A percentile compares a stretch with the other conserved stretches of the same genome.
These are phyloP conservation scores for Collybiopsis luxurians DNA, from an alignment of 768 basidiomycete species.

Conservation along the genomic window DNA sequence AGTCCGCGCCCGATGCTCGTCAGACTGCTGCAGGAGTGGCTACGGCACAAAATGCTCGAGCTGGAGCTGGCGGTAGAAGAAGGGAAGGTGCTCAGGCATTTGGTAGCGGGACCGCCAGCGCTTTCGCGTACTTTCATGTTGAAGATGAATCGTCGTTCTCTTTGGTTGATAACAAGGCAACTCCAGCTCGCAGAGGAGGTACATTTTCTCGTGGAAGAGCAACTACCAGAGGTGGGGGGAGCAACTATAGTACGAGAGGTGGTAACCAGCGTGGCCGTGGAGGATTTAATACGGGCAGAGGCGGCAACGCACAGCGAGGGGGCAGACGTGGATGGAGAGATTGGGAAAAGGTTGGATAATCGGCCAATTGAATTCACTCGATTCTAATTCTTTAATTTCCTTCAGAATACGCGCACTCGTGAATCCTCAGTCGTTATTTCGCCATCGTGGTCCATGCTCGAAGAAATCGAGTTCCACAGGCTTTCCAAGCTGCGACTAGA, in stretches of 20 bases:
- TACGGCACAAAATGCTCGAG: conserved; percentile 46
- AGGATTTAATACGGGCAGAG: conserved; percentile 40
- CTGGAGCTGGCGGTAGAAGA: conserved; percentile 54
- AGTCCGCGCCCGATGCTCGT: conserved; percentile 62
- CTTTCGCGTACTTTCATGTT: conserved; percentile 96
- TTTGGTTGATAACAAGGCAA: conserved; percentile 86
- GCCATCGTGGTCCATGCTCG: conserved; percentile 90
- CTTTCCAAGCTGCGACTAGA: conserved; percentile 90
- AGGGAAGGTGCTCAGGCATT: conserved; percentile 82
- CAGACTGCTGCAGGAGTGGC: conserved; percentile 50
- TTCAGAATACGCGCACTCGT: conserved; percentile 74
- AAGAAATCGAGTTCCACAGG: conserved; percentile 96
- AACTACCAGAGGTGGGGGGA: conserved; percentile 43
- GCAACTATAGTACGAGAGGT: conserved; percentile 41
- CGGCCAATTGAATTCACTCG: not conserved
- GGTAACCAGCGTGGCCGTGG: conserved; percentile 42
- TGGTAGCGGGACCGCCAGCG: conserved; percentile 85
- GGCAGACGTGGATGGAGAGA: conserved; percentile 84
- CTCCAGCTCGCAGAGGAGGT: conserved; percentile 68
- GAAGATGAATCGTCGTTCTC: conserved; percentile 98
- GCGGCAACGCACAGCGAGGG: conserved; percentile 46
- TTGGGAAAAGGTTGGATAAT: conserved; percentile 79
- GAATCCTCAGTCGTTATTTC: conserved; percentile 94
- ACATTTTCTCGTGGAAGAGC: conserved; percentile 56
- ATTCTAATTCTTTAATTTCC: conserved; percentile 7